Evolutionary conservation across 2,329 filamentous ascomycete genomes (phyloP), one percentile per base, ranked within the genome.

Genomic region (Neocatenulostroma microsporum): DNA sequence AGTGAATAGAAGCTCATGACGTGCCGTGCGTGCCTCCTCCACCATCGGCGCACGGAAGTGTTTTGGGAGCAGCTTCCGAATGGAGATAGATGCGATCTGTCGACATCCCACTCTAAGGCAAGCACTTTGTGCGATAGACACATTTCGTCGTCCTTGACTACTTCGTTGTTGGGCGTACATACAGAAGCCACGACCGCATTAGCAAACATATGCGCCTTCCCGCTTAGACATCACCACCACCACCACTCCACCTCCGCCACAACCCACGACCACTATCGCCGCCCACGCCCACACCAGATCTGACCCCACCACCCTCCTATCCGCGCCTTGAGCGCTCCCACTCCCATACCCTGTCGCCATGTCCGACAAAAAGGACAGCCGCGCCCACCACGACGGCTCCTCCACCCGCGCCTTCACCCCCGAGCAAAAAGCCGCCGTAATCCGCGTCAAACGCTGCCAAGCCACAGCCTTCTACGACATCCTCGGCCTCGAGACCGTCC

Each of bases 391-490:
- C 59, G 82, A 87, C 59, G 82, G 82, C 48, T 82, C 81, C 61
- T 76, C 81, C 49, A 77, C 77, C 41, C 79, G 84, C 51, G 74
- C 83, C 57, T 94, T 79, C 64, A 98, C 91, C 1, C 70, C 76
- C 20, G 88, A 95, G 52, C 91, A 98, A 59, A 91, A 93, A 61
- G 80, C 84, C 2, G 89, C 89, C 18, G 91, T 98, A 21, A 68
- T 94, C 53, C 78, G 91, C 48, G 91, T 98, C 59, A 80, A 84
- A 48, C 77, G 74, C 67, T 98, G 91, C 66, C 71, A 74, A 25
- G 68, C 83, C 15, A 95, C 87, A 3, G 85, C 85, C 13, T 98
- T 93, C 64, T 98, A 98, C 68, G 91, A 96, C 60, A 96, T 98
- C 50, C 68, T 98, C 21, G 80, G 79, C 15, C 65, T 95, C 32